A percentile compares a stretch with the other conserved stretches of the same genome.
These are phyloP conservation scores for Podaxis sp. DNA, from an alignment of 768 basidiomycete species.

Conservation along the genomic window DNA sequence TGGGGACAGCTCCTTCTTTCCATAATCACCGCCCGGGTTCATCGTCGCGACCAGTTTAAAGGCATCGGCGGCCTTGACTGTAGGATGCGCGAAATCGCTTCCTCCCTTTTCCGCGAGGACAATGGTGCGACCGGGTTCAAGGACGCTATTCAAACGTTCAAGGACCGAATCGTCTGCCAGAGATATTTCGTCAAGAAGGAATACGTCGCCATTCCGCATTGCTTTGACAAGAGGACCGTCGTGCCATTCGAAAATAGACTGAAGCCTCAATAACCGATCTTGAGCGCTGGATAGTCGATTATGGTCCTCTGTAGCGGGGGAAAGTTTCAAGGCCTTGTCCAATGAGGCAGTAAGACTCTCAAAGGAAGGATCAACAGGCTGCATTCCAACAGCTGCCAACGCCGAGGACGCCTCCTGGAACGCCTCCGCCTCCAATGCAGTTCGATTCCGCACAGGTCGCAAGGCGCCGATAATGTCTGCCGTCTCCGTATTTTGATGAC, in stretches of 20 bases:
- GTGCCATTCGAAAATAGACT: constrained; percentile 94
- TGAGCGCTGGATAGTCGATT: constrained; percentile 40
- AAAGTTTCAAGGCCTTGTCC: constrained; percentile 24
- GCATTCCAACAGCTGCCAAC: constrained; percentile 42
- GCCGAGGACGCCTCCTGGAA: constrained; percentile 38
- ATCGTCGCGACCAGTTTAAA: constrained; percentile 97
- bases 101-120: constrained; percentile 94
- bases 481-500: constrained; percentile 98
- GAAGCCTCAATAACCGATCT: constrained; percentile 44
- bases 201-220: constrained; percentile 82
- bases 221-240: constrained; percentile 95
- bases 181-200: constrained; percentile 95
- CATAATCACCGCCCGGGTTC: constrained; percentile 99
- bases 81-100: constrained; percentile 61
- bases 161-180: constrained; percentile 97
- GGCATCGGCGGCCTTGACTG: constrained; percentile 56
- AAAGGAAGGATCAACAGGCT: constrained; percentile 20
- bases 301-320: constrained; percentile 20
- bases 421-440: constrained; percentile 48
- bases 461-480: constrained; percentile 94
- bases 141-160: constrained; percentile 93
- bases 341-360: constrained; percentile 28
- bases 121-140: constrained; percentile 87
- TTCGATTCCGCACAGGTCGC: constrained; percentile 81
- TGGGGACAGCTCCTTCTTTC: constrained; percentile 97